Conservation (phyloP, 2,329 filamentous ascomycete genomes). For the Elsinoe ampelina region DNA sequence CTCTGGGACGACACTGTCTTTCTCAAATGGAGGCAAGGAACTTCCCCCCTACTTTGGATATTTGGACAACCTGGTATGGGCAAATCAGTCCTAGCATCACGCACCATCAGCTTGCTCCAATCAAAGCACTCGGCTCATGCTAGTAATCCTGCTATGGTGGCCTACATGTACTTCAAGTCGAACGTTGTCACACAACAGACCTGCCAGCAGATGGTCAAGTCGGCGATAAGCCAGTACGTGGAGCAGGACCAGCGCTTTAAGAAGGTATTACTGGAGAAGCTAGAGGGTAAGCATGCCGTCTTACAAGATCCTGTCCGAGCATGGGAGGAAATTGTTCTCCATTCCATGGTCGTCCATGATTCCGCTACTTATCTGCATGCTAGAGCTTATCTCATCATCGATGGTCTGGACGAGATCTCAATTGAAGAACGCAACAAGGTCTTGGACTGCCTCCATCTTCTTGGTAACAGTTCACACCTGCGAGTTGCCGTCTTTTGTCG, state of each 20-base stretch:
- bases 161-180: conserved; percentile 6
- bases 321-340: not conserved
- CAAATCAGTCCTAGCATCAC: not conserved
- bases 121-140: not conserved
- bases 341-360: no score
- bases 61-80: not conserved
- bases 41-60: not conserved
- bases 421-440: not conserved
- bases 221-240: not conserved
- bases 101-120: not conserved
- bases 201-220: not conserved
- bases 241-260: not conserved
- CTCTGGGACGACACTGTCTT: not conserved
- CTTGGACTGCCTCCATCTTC: not conserved
- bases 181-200: not conserved
- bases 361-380: not conserved
- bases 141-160: not conserved
- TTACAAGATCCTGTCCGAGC: not conserved
- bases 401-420: not conserved
- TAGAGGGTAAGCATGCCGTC: not conserved
- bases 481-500: not conserved
- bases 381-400: not conserved
- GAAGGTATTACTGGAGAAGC: not conserved
- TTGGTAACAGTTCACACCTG: not conserved
- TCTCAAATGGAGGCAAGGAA: not conserved